These are phyloP conservation scores for Aspergillus puulaauensis DNA, from an alignment of 2,329 filamentous ascomycete genomes.

Conservation along the genomic window DNA sequence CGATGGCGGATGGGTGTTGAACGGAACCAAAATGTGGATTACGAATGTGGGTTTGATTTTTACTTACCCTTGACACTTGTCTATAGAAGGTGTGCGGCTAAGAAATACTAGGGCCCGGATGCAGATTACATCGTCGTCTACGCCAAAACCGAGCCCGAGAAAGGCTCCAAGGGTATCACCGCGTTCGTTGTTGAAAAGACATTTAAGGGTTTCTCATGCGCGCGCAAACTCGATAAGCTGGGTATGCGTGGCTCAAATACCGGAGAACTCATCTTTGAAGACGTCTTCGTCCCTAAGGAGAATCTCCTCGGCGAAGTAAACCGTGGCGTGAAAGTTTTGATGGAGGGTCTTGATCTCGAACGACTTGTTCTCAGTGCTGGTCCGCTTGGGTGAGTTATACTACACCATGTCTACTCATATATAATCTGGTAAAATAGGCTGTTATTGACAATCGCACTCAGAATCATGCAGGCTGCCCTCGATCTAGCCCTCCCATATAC, in stretches of 20 bases:
- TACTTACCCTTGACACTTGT: background rate
- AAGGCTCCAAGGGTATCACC: conserved; percentile 85
- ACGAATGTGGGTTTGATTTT: conserved; percentile 68
- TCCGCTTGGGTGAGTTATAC: conserved; percentile 64
- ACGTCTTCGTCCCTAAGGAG: conserved; percentile 81
- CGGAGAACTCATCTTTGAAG: conserved; percentile 86
- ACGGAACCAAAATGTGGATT: conserved; percentile 99
- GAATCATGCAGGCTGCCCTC: conserved; percentile 86
- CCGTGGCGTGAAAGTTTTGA: conserved; percentile 82
- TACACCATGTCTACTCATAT: background rate
- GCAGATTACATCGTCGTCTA: conserved; percentile 95
- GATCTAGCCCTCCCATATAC: conserved; percentile 86
- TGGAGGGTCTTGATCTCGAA: conserved; percentile 95
- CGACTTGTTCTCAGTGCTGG: conserved; percentile 87
- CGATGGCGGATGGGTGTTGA: conserved; percentile 81
- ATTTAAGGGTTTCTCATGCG: conserved; percentile 75
- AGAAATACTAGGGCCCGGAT: conserved; percentile 63
- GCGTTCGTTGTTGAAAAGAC: conserved; percentile 80
- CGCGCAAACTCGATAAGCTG: conserved; percentile 93
- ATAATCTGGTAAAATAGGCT: background rate
- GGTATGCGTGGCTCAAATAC: conserved; percentile 98
- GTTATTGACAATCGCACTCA: conserved; percentile 23
- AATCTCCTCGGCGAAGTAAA: conserved; percentile 80
- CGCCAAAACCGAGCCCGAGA: conserved; percentile 83
- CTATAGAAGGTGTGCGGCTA: background rate